Conservation (phyloP, 352 stramenopile genomes). For the Phytophthora fragariae region DNA sequence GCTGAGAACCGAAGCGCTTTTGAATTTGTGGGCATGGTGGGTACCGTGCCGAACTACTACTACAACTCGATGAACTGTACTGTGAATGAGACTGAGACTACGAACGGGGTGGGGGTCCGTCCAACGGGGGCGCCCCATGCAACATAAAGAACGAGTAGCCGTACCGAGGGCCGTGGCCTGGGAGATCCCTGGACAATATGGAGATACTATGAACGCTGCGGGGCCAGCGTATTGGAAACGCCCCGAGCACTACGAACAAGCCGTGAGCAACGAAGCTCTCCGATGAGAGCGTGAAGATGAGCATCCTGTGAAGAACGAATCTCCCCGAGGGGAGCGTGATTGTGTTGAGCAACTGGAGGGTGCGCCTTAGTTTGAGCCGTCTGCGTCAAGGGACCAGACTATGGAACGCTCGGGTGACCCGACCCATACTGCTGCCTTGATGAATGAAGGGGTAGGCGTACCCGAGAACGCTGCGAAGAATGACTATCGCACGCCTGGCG, state of each 20-base stretch:
- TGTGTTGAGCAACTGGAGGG: neutral
- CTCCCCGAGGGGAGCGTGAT: neutral
- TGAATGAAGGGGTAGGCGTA: neutral
- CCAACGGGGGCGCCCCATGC: too few species aligned
- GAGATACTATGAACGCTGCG: neutral
- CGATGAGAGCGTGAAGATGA: too few species aligned
- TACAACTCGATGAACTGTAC: neutral
- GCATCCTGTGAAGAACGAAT: neutral
- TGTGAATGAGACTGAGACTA: neutral
- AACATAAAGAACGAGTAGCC: neutral
- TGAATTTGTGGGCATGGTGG: neutral
- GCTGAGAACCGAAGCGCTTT: neutral
- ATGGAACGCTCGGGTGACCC: neutral
- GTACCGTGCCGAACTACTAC: neutral
- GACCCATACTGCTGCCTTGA: neutral
- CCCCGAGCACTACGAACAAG: too few species aligned
- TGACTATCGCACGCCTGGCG: neutral
- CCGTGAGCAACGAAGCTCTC: neutral
- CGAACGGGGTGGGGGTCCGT: neutral
- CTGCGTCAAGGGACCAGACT: neutral
- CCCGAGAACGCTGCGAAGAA: neutral
- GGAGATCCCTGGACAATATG: neutral
- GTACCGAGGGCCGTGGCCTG: neutral
- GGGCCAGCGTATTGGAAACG: neutral
- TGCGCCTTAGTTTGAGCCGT: neutral